These are phyloP conservation scores for Lachnellula willkommii DNA, from an alignment of 2,329 filamentous ascomycete species.

Conservation along the genomic window DNA sequence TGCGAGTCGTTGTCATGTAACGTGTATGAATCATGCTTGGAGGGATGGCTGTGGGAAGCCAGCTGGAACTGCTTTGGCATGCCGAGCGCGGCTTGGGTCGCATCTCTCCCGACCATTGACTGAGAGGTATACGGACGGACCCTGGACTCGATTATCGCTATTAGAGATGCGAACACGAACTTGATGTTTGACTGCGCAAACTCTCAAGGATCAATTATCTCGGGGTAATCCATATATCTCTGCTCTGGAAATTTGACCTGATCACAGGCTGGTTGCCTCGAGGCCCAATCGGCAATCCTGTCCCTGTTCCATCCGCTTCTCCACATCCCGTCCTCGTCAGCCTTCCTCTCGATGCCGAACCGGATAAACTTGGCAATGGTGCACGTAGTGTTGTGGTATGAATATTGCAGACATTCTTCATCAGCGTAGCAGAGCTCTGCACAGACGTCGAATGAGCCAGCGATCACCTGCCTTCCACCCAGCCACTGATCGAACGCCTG, in stretches of 20 bases:
- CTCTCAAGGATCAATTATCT: too few species aligned
- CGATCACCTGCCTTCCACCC: slow-evolving; percentile 35
- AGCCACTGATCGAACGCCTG: slow-evolving; percentile 35
- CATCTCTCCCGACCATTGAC: too few species aligned
- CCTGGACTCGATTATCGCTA: too few species aligned
- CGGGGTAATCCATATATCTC: too few species aligned
- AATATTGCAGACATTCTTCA: slow-evolving; percentile 31
- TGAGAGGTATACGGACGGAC: too few species aligned
- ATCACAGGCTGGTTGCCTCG: background rate
- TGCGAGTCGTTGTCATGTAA: too few species aligned
- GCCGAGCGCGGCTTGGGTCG: too few species aligned
- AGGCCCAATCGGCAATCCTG: background rate
- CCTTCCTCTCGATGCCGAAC: background rate
- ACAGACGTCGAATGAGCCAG: slow-evolving; percentile 40
- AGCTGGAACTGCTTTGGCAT: too few species aligned
- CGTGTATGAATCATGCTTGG: too few species aligned
- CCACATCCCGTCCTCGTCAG: background rate
- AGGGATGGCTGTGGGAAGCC: too few species aligned
- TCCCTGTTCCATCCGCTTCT: background rate
- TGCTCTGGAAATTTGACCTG: background rate
- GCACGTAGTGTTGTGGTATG: slow-evolving; percentile 15
- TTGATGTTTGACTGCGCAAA: too few species aligned
- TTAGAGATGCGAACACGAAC: too few species aligned
- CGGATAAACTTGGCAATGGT: background rate
- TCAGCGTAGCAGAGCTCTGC: slow-evolving; percentile 41